These are phyloP conservation scores for Fusarium dlaminii DNA, from an alignment of 2,329 filamentous ascomycete species.

Conservation along the genomic window DNA sequence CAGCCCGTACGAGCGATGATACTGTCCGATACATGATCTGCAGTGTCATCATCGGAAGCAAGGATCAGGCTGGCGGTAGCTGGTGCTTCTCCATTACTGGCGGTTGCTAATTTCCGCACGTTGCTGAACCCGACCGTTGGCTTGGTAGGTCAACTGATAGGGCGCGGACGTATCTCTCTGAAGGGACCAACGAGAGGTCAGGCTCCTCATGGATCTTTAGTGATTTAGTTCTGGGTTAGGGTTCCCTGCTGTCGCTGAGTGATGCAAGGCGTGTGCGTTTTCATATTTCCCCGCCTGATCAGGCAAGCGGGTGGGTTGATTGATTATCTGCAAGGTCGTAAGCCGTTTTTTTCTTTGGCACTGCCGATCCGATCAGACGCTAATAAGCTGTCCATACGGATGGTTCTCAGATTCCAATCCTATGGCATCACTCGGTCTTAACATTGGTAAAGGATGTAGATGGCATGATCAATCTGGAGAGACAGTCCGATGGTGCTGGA, in stretches of 20 bases:
- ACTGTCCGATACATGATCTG: conserved; percentile 30
- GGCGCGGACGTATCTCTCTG: not conserved
- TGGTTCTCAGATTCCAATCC: not conserved
- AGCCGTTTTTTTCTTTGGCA: conserved; percentile 30
- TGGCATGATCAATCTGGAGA: not conserved
- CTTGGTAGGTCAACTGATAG: not conserved
- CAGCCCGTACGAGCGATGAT: conserved; percentile 10
- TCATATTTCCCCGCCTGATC: conserved; percentile 22
- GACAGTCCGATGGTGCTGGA: not conserved
- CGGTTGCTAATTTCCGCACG: not conserved
- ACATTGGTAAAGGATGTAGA: not conserved
- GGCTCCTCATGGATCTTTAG: conserved; percentile 1
- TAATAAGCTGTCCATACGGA: not conserved
- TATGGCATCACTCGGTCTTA: not conserved
- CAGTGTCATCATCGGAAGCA: conserved; percentile 16
- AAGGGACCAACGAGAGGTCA: not conserved
- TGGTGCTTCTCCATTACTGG: not conserved
- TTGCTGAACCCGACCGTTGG: not conserved
- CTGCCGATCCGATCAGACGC: conserved; percentile 38
- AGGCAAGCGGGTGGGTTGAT: not conserved
- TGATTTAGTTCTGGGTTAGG: not conserved
- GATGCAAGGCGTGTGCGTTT: conserved; percentile 15
- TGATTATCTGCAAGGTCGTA: conserved; percentile 21
- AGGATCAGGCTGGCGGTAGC: not conserved
- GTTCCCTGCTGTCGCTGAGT: not conserved